phyloP scores from a whole-genome alignment of 768 basidiomycete genomes.

The Tylopilus felleus region DNA sequence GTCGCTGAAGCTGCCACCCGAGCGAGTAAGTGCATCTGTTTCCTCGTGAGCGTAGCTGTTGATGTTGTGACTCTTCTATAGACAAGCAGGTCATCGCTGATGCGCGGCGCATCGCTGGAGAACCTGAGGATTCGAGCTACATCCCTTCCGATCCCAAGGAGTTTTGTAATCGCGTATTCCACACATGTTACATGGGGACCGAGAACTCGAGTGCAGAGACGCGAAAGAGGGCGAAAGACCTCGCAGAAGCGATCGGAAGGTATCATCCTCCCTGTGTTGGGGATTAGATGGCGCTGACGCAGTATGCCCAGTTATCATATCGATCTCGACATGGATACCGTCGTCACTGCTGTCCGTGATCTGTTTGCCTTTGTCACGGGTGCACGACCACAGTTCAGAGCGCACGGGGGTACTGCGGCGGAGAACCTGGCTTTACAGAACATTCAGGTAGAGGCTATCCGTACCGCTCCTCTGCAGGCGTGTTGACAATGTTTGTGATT shows the following conservation, averaged over 20 bases:
- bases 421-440: constrained; percentile 98
- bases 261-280: constrained; percentile 27
- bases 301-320: constrained; percentile 70
- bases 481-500: not conserved
- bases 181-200: constrained; percentile 99
- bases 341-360: constrained; percentile 80
- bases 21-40: constrained; percentile 51
- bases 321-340: constrained; percentile 92
- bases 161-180: constrained; percentile 84
- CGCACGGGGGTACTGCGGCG: constrained; percentile 78
- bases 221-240: constrained; percentile 76
- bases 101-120: constrained; percentile 85
- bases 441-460: constrained; percentile 63
- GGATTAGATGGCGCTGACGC: not conserved
- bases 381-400: constrained; percentile 68
- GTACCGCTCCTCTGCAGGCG: not conserved
- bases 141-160: constrained; percentile 85
- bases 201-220: constrained; percentile 93
- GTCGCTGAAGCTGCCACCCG: constrained; percentile 74
- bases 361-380: constrained; percentile 84
- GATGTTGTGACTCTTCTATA: constrained; percentile 36
- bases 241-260: constrained; percentile 90
- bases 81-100: constrained; percentile 86
- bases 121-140: constrained; percentile 77
- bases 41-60: not conserved